Percentiles rank a stretch among this genome's conserved stretches.
These are phyloP conservation scores for Magnaporthiopsis poae DNA, from an alignment of 2,329 filamentous ascomycete genomes.

Conservation along the genomic window DNA sequence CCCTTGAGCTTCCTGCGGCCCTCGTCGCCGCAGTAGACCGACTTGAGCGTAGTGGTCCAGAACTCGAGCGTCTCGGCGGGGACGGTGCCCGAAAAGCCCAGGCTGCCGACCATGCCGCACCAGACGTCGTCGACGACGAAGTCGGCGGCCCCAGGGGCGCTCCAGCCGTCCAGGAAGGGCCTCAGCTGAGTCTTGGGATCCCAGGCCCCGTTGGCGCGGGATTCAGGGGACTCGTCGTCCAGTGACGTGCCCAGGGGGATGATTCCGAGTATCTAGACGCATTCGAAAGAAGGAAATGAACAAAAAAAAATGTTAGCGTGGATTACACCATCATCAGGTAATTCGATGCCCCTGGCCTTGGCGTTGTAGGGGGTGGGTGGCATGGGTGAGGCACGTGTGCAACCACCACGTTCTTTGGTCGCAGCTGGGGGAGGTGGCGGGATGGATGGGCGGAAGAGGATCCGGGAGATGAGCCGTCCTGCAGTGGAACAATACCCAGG, in stretches of 20 bases:
- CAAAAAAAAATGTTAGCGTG: background rate
- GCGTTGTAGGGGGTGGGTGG: background rate
- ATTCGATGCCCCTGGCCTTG: background rate
- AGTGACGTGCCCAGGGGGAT: slow-evolving; percentile 38
- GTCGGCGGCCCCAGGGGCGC: slow-evolving; percentile 29
- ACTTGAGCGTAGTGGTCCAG: slow-evolving; percentile 36
- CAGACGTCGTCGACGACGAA: slow-evolving; percentile 39
- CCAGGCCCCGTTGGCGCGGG: slow-evolving; percentile 37
- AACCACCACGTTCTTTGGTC: background rate
- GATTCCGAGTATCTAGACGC: slow-evolving; percentile 32
- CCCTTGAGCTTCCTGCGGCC: slow-evolving; percentile 39
- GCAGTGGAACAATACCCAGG: background rate
- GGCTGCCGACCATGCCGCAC: slow-evolving; percentile 32
- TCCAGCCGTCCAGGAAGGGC: slow-evolving; percentile 35
- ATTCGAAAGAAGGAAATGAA: too few species aligned
- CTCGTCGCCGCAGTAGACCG: slow-evolving; percentile 38
- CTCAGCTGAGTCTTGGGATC: slow-evolving; percentile 31
- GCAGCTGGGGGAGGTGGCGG: background rate
- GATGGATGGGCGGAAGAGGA: background rate
- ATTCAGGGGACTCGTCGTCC: slow-evolving; percentile 37
- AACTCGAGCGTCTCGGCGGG: slow-evolving; percentile 28
- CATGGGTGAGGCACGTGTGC: too few species aligned
- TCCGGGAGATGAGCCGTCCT: background rate
- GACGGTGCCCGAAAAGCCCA: slow-evolving; percentile 36
- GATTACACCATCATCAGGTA: background rate